Evolutionary conservation across 192 early-diverging fungal species (phyloP), one percentile per base, ranked within the genome.

Genomic region (Chytriomyces sp.): DNA sequence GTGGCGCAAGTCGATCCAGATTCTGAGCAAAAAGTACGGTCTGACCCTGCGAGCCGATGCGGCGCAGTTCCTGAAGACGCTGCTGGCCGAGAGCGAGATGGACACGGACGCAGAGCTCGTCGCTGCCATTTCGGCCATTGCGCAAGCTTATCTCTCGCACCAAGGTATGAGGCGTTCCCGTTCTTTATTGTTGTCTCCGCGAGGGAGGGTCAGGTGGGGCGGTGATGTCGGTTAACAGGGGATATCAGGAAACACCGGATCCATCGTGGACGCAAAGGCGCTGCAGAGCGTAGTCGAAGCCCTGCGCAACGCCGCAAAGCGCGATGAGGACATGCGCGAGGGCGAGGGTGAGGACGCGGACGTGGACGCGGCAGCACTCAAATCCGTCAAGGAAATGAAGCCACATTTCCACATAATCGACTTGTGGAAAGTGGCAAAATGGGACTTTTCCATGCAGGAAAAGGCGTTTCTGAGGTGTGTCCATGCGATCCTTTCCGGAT

Each of bases 21-120:
- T 89, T 4, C 91, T 96, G 73, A 90, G 88, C 5, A 89, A 90
- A 60, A 92, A 90, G 58, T 88, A 92, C 78, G 89, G 92, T 52
- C 89, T 94, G 39, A 88, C 88, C 40, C 78, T 95, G 2, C 87
- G 92, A 55, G 80, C 87, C 7, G 92, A 92, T 72, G 92, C 94
- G 8, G 77, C 84, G 19, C 80, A 82, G 31, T 91, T 84, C 57
- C 76, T 94, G 44, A 85, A 85, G 67, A 78, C 78, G 14, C 64
- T 87, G 34, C 74, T 92, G 5, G 70, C 82, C 37, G 79, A 86
- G 25, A 61, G 75, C 69, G 41, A 74, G 17, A n/a, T 39, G 78
- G 54, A 53, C 49, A n/a, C 10, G 14, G 66, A 68, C 5, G 32
- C 19, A 17, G 30, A 81, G 38, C 72, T 91, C 26, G 69, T 76